Base-by-base conservation (phyloP, 164 flowering plant species). In the Nymphaea thermarum region DNA sequence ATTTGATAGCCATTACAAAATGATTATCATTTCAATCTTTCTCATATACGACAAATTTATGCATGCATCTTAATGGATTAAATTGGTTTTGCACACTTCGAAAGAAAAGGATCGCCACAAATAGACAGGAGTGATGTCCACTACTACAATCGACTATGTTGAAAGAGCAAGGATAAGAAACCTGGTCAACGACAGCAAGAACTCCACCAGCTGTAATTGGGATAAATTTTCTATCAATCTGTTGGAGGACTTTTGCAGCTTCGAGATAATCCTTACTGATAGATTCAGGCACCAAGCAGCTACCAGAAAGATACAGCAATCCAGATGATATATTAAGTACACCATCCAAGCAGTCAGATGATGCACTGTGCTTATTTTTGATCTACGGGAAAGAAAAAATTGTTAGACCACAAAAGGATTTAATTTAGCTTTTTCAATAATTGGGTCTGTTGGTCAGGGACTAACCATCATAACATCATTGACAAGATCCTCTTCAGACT, bases 101-200 rank as follows among this genome's bases (percentile, higher is more conserved):
- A 1, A 25, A 25, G 36, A 25, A 25, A 25, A 25, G 36, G 36
- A 25, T 25, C 36, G 1, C 36, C 36, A 25, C 36, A 25, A 25
- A 25, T 25, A 25, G 36, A 25, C 36, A 25, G 36, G 36, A 25
- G 36, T 25, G 36, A 25, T 25, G 36, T 25, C 36, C 36, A 25
- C 36, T 25, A 25, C 36, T 25, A 25, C 36, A 25, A 25, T 25
- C 36, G 36, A 25, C 36, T 25, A 25, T 25, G 36, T 25, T 25
- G 36, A 25, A 25, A 25, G 36, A 25, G 36, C 36, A 25, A 25
- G 36, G 36, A 25, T 25, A 25, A 25, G 36, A 25, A 17, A 94
- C 99, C 98, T 95, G 99, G 73, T 92, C 98, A 72, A 95, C 85
- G 43, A 90, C 67, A 70, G 93, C 93, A 53, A 92, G 85, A 41